phyloP scores from a whole-genome alignment of 192 early-diverging fungal species.

The Thamnidium elegans region DNA sequence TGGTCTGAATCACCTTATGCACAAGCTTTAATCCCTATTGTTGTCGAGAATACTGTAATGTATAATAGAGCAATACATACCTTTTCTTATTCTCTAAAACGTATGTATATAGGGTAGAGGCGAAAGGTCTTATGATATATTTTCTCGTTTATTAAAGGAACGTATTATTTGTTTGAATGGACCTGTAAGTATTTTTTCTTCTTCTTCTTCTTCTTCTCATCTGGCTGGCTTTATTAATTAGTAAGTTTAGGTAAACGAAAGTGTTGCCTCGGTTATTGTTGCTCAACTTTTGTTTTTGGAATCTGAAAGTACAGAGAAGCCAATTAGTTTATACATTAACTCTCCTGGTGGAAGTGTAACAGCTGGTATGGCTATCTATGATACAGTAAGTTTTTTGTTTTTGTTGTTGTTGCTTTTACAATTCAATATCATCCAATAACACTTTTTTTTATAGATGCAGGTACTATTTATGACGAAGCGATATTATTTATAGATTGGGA shows the following conservation, averaged over 20 bases:
- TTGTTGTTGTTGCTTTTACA: background rate
- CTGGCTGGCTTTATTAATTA: background rate
- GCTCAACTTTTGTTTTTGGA: constrained; percentile 95
- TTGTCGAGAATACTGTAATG: constrained; percentile 62
- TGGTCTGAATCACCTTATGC: constrained; percentile 35
- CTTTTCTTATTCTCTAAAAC: background rate
- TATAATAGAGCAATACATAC: background rate
- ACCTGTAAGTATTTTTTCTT: constrained; percentile 45
- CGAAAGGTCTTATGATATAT: constrained; percentile 97
- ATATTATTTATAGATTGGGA: background rate
- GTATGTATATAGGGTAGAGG: constrained; percentile 58
- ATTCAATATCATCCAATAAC: too few species aligned
- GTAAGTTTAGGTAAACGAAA: constrained; percentile 66
- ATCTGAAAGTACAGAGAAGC: constrained; percentile 90
- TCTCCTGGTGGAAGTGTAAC: constrained; percentile 96
- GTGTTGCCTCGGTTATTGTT: constrained; percentile 81
- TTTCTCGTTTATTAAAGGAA: constrained; percentile 93
- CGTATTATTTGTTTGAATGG: constrained; percentile 97
- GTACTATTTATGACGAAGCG: constrained; percentile 1
- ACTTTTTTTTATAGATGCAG: constrained; percentile 24
- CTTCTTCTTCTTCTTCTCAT: constrained; percentile 3
- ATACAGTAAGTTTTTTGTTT: constrained; percentile 58
- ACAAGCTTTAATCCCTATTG: constrained; percentile 56
- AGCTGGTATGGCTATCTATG: constrained; percentile 91
- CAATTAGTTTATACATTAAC: constrained; percentile 96